Evolutionary conservation across 441 rosid species (phyloP).

Genomic region (Bocquillonia castaneifolia): DNA sequence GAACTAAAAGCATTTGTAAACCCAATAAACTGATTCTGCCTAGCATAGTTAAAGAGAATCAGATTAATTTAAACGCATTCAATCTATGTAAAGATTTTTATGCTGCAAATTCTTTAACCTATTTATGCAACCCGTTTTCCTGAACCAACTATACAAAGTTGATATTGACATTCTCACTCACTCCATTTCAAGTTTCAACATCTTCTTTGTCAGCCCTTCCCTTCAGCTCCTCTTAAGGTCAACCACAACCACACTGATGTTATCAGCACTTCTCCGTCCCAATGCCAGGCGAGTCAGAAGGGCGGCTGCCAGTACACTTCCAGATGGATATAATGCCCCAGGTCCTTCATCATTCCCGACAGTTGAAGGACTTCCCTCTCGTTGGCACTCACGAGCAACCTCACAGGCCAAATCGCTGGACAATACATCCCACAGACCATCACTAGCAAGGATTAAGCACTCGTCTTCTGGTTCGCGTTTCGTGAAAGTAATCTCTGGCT

Average conservation of each 20-base stretch:
- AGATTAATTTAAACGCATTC: background rate
- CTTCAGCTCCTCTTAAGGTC: constrained; percentile 40
- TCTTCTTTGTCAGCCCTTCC: too few species aligned
- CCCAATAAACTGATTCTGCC: background rate
- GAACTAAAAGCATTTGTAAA: background rate
- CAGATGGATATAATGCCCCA: constrained; percentile 38
- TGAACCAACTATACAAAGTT: constrained; percentile 20
- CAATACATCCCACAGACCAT: constrained; percentile 65
- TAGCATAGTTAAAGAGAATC: background rate
- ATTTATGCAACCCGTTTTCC: constrained; percentile 13
- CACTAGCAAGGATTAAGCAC: constrained; percentile 56
- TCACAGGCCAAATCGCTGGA: constrained; percentile 48
- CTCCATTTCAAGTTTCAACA: constrained; percentile 19
- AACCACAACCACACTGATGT: constrained; percentile 70
- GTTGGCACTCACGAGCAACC: constrained; percentile 42
- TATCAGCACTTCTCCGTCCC: constrained; percentile 59
- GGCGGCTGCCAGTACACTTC: constrained; percentile 55
- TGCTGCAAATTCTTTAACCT: constrained; percentile 8
- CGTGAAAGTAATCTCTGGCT: constrained; percentile 44
- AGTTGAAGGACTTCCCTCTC: constrained; percentile 23
- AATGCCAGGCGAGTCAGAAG: constrained; percentile 71
- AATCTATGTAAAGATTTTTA: constrained; percentile 1
- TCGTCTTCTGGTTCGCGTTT: constrained; percentile 44
- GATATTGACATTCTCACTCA: background rate
- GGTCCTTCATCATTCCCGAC: constrained; percentile 27